Conservation (phyloP, 2,329 filamentous ascomycete genomes). For the Chaetomium strumarium region DNA sequence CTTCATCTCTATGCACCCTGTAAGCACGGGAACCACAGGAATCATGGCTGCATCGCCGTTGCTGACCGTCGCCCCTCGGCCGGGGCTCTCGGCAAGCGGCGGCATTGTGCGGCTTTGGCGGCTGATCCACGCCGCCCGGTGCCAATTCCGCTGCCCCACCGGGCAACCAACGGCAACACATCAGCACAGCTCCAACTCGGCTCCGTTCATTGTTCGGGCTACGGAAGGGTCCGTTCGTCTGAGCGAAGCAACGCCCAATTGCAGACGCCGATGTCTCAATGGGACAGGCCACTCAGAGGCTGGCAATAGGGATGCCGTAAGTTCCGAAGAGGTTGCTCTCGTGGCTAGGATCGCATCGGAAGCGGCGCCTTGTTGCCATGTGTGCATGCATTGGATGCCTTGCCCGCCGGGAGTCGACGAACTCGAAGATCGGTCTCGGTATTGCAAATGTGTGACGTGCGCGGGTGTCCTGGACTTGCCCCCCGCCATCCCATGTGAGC, state of each 20-base stretch:
- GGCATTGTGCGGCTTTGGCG: constrained; percentile 29
- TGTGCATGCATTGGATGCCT: neutral
- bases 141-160: constrained; percentile 24
- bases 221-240: constrained; percentile 3
- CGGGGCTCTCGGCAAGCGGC: constrained; percentile 27
- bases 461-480: constrained; percentile 1
- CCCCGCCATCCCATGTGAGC: constrained; percentile 5
- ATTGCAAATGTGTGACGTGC: constrained; percentile 12
- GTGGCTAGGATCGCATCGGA: neutral
- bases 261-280: neutral
- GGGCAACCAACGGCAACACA: constrained; percentile 10
- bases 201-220: constrained; percentile 16
- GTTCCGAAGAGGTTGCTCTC: neutral
- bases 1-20: neutral
- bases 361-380: neutral
- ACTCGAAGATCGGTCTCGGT: neutral
- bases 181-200: constrained; percentile 15
- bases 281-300: neutral
- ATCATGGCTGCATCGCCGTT: constrained; percentile 8
- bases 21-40: neutral
- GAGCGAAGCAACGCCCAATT: constrained; percentile 3
- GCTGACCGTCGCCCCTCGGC: constrained; percentile 14
- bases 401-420: neutral
- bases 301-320: neutral
- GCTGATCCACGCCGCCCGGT: constrained; percentile 19